phyloP scores from a whole-genome alignment of 257 asterid species.

The Anisodus tanguticus region DNA sequence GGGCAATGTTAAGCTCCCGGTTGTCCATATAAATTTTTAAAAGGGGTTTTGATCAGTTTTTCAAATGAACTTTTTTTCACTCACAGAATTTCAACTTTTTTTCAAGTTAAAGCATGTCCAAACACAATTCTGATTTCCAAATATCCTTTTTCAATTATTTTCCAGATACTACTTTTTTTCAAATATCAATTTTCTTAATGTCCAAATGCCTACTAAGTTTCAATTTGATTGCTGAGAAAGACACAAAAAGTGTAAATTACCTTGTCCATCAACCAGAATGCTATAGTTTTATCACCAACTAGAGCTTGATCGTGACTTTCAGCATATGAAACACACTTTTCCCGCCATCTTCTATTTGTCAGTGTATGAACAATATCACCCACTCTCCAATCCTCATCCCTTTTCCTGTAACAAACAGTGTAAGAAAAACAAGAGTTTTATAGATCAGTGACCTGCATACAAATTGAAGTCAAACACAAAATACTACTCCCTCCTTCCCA shows the following conservation, averaged over 20 bases:
- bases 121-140: no score
- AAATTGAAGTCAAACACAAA: not conserved
- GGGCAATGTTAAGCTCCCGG: not conserved
- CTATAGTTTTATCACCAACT: slow-evolving; percentile 97
- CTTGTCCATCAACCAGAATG: slow-evolving; percentile 99
- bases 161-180: no score
- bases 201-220: not conserved
- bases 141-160: no score
- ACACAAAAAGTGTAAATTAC: slow-evolving; percentile 43
- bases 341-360: slow-evolving; percentile 93
- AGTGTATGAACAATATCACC: slow-evolving; percentile 85
- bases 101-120: no score
- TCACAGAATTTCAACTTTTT: no score
- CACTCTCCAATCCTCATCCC: slow-evolving; percentile 98
- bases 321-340: slow-evolving; percentile 88
- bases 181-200: no score
- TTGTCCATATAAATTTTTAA: no score
- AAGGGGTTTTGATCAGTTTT: no score
- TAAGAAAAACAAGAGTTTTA: slow-evolving; percentile 26
- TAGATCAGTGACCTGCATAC: not conserved
- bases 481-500: no score
- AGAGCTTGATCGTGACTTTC: slow-evolving; percentile 99
- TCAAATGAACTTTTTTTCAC: no score
- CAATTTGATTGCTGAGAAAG: slow-evolving; percentile 22
- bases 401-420: slow-evolving; percentile 60